phyloP scores from a whole-genome alignment of 164 flowering plant species.

The Vitis rupestris region DNA sequence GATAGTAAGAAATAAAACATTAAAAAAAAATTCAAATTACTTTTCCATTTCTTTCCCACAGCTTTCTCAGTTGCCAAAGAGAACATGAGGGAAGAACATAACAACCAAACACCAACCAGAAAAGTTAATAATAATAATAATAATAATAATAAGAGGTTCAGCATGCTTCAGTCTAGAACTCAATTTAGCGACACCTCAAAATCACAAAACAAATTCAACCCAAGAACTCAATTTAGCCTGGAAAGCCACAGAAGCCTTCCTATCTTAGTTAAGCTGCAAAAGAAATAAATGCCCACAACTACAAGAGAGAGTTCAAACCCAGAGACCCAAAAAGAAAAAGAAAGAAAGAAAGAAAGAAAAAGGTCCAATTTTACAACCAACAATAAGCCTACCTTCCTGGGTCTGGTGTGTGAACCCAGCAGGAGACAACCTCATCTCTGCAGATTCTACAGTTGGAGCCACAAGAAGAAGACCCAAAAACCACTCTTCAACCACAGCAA shows the following conservation, averaged over 20 bases:
- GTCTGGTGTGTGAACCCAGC: slow-evolving; percentile 64
- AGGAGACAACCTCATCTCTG: slow-evolving; percentile 64
- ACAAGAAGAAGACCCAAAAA: slow-evolving; percentile 11
- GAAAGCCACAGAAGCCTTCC: background rate
- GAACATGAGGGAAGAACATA: no score
- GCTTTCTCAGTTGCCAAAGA: no score
- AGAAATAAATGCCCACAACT: no score
- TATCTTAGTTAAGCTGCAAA: no score
- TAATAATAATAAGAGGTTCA: no score
- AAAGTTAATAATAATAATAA: no score
- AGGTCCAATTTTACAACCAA: background rate
- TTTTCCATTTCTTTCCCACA: no score
- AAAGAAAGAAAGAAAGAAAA: background rate
- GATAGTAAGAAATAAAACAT: no score
- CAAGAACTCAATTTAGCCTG: background rate
- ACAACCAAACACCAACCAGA: no score
- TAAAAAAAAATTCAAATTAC: no score
- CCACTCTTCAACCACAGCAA: background rate
- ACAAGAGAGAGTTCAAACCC: no score
- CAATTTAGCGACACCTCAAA: background rate
- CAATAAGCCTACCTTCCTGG: slow-evolving; percentile 58
- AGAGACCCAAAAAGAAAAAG: background rate
- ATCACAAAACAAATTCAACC: background rate
- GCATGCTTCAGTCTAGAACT: no score
- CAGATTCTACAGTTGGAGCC: slow-evolving; percentile 5